A percentile compares a stretch with the other conserved stretches of the same genome.
Conservation (phyloP, 805 yeast species). For the Torulaspora franciscae region DNA sequence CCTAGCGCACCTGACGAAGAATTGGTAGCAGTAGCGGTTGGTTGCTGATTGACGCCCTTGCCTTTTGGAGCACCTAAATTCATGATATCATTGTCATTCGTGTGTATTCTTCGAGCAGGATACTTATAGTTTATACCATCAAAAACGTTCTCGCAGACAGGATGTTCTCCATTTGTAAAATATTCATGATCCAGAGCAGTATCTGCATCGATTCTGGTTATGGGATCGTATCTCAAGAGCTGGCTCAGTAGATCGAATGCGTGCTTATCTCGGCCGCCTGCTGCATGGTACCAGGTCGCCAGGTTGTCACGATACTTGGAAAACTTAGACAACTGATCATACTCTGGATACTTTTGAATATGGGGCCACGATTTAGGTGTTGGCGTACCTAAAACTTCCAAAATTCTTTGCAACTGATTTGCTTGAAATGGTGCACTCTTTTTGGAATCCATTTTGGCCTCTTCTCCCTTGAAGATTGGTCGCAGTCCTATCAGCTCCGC, state of each 20-base stretch:
- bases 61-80: conserved; percentile 25
- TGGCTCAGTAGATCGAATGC: conserved; percentile 62
- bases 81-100: conserved; percentile 77
- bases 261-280: conserved; percentile 66
- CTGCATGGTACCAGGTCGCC: conserved; percentile 78
- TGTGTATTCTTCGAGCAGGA: conserved; percentile 81
- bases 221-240: conserved; percentile 79
- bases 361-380: conserved; percentile 72
- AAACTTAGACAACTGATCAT: conserved; percentile 54
- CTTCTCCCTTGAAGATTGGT: conserved; percentile 97
- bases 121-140: conserved; percentile 68
- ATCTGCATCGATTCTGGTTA: conserved; percentile 69
- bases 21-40: conserved; percentile 18
- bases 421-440: conserved; percentile 92
- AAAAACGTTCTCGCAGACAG: conserved; percentile 75
- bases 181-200: conserved; percentile 73
- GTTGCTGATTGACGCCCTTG: conserved; percentile 21
- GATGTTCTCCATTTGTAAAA: conserved; percentile 55
- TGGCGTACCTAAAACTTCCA: conserved; percentile 94
- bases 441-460: conserved; percentile 90
- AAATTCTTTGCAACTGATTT: conserved; percentile 82
- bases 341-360: conserved; percentile 80
- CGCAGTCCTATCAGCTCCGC: conserved; percentile 85
- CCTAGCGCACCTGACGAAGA: conserved; percentile 28
- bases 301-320: conserved; percentile 54